Evolutionary conservation across 73 alveolate species (phyloP), one percentile per base, ranked within the genome.

Genomic region (Diophrys sp.): DNA sequence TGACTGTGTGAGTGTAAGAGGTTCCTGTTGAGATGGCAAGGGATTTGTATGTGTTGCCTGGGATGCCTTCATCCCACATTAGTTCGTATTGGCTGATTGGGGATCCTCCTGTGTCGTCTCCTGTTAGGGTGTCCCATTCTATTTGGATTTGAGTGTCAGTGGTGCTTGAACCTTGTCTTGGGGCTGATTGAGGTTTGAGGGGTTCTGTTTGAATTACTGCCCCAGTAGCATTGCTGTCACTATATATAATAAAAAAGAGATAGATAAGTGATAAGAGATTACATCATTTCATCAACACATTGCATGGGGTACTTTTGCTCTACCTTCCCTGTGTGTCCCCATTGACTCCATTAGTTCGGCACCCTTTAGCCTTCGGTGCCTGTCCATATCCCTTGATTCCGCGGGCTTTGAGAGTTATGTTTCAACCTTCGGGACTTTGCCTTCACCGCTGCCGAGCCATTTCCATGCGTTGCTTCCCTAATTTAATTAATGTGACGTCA

Each of bases 51-150:
- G 5, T 44, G 5, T 5, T 18, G 62, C 62, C 62, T 11, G 62
- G 62, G 18, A 18, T 2, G 32, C 86, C 91, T 29, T 30, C n/a
- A 71, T 75, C 85, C 81, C 82, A 76, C 8, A 32, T 26, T 23
- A 83, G 71, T 27, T 75, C 74, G 14, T 57, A 56, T 1, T 79
- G 14, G 0, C 74, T 25, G 25, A 83, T 75, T 2, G 91, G 34
- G 5, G 70, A 28, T 0, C 91, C 91, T 14, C 91, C 91, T 26
- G 62, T 81, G 30, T 74, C 85, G 2, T 83, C 75, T 23, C 56
- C 70, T 1, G 67, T 28, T n/a, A 70, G 78, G 0, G 44, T 28
- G 1, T 56, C 26, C 77, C 71, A 83, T 31, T 31, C 72, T 25
- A 76, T 82, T 27, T 57, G 14, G 53, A 83, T 75, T 29, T 11